phyloP scores from a whole-genome alignment of 805 yeast species.

The Jamesozyma jinghongensis region DNA sequence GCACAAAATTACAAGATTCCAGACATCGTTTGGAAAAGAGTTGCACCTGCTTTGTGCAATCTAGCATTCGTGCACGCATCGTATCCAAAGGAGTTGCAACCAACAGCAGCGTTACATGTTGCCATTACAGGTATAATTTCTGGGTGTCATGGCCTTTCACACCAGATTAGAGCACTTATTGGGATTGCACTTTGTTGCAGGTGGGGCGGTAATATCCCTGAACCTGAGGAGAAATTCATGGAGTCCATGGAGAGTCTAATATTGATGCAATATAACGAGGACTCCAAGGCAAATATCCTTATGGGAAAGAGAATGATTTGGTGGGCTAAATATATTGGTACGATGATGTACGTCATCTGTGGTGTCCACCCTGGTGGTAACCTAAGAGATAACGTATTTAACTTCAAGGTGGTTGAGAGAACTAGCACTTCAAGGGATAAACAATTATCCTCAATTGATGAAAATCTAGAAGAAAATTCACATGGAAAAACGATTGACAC shows the following conservation, averaged over 20 bases:
- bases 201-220: conserved; percentile 75
- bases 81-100: conserved; percentile 67
- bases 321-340: conserved; percentile 69
- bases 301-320: conserved; percentile 41
- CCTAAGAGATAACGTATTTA: conserved; percentile 50
- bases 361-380: conserved; percentile 79
- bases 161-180: conserved; percentile 57
- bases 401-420: conserved; percentile 33
- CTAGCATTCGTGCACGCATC: conserved; percentile 69
- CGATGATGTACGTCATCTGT: conserved; percentile 66
- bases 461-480: conserved; percentile 5
- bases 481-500: neutral
- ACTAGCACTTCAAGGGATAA: conserved; percentile 13
- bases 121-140: conserved; percentile 69
- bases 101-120: conserved; percentile 61
- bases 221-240: conserved; percentile 40
- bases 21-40: conserved; percentile 44
- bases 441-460: conserved; percentile 11
- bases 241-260: conserved; percentile 41
- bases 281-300: conserved; percentile 7
- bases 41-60: conserved; percentile 64
- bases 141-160: conserved; percentile 68
- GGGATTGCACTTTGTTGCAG: conserved; percentile 70
- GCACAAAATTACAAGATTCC: conserved; percentile 35
- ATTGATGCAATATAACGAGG: conserved; percentile 35